Evolutionary conservation across 257 asterid genomes (phyloP), one percentile per base, ranked within the genome.

Genomic region (Nicotiana tabacum): DNA sequence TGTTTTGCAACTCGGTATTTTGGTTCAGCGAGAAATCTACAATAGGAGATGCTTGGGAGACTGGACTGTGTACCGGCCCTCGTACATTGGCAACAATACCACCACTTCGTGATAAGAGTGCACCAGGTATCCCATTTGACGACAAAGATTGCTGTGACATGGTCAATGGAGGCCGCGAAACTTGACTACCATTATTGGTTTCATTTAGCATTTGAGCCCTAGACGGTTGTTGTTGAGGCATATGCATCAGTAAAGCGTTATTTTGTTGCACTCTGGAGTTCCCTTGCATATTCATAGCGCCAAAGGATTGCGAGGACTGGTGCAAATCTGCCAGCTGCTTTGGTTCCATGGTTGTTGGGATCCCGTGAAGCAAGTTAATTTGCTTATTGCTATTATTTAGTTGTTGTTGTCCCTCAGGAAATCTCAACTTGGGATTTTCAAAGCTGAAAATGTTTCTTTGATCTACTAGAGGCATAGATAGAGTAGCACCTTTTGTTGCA

Each of bases 291-390:
- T 81, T 90, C 82, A 90, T 76, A 82, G 89, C 86, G 56, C 91
- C 91, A 29, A 85, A 91, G 29, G 91, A 55, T 76, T 87, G 96
- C 0, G 91, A 90, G 24, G 98, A 91, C 77, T 92, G 97, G 61
- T 89, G 94, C 88, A 95, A 81, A 61, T 69, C 83, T 12, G 92
- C 92, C 8, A 94, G 93, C 90, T 95, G 98, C 85, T 92, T 95
- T 0, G 99, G 93, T 82, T 94, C 98, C 98, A 96, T 91, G 78
- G 89, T 90, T 1, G 95, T 94, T 0, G 97, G 98, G 82, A 94
- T 90, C 12, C 99, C 99, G 72, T 96, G 98, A 55, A 96, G 97
- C 72, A 96, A 86, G 84, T 86, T 89, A 37, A 87, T 86, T 82
- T 92, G 96, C 87, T 94, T 91, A 35, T 29, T 78, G 78, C 58